phyloP scores from a whole-genome alignment of 2,329 filamentous ascomycete genomes.

The Colletotrichum cereale region DNA sequence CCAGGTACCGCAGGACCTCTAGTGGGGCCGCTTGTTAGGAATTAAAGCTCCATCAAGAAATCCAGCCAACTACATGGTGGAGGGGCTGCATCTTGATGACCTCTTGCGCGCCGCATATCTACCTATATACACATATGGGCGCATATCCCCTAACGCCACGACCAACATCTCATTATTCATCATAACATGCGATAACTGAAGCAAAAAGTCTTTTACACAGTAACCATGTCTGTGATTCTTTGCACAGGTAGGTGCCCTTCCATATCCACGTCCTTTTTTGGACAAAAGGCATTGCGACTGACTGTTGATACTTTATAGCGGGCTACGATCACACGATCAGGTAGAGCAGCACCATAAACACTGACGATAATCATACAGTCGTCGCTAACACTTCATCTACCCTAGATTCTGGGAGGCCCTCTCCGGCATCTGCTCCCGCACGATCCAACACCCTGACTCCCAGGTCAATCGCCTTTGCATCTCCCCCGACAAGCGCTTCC shows the following conservation, averaged over 20 bases:
- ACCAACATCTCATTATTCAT: neutral
- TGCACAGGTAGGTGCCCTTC: conserved; percentile 65
- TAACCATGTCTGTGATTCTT: conserved; percentile 70
- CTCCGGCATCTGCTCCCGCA: conserved; percentile 96
- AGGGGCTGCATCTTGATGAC: conserved; percentile 30
- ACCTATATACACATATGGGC: neutral
- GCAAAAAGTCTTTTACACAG: conserved; percentile 23
- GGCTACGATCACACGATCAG: conserved; percentile 75
- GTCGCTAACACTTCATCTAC: conserved; percentile 37
- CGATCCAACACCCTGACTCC: conserved; percentile 97
- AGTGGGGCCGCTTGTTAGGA: conserved; percentile 38
- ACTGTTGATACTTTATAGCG: conserved; percentile 53
- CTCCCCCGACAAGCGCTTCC: conserved; percentile 95
- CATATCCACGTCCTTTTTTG: conserved; percentile 1
- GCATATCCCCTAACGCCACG: neutral
- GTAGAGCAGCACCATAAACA: conserved; percentile 48
- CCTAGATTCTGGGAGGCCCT: conserved; percentile 96
- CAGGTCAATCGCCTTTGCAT: conserved; percentile 99
- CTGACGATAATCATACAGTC: neutral
- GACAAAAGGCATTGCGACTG: conserved; percentile 5
- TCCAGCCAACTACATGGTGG: conserved; percentile 33
- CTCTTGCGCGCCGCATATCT: conserved; percentile 16
- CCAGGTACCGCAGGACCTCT: conserved; percentile 29
- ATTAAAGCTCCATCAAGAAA: conserved; percentile 29
- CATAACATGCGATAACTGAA: conserved; percentile 40